Evolutionary conservation across 495 filamentous ascomycete genomes (phyloP), one percentile per base, ranked within the genome.

Genomic region (Cercophora sp.): DNA sequence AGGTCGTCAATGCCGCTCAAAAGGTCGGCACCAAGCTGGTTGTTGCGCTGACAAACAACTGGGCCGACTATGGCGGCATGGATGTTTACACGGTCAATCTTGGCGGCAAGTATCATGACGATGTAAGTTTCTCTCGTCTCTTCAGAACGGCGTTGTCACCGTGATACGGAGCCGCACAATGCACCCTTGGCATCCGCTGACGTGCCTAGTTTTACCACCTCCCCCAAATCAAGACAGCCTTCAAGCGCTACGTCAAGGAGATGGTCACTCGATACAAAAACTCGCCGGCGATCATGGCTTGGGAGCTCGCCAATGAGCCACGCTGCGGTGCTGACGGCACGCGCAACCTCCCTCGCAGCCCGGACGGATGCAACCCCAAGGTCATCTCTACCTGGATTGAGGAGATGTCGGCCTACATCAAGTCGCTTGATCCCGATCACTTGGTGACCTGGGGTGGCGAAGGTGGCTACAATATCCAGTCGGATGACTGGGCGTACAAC

Each of bases 1-100:
- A 81, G 49, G 84, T 85, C 4, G 81, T 87, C 29, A 59, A 72
- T n/a, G 70, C 78, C 2, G 85, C 84, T 1, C 73, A 77, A 54
- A 73, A 75, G 49, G 67, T 68, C 19, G 79, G 78, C 9, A 74
- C 84, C 48, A 84, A 86, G 64, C 68, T 86, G 15, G 73, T 86
- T n/a, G 62, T 75, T 11, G 64, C 73, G 23, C 61, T 76, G 43
- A 75, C 74, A 20, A 80, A 80, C 56, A 80, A 80, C 59, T 80
- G 77, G 77, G 64, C 66, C 22, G 77, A 78, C 39, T 80, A 79
- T 22, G 77, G 75, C n/a, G 75, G 63, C 18, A 75, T 75, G 70
- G 72, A 76, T 34, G 63, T 64, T 19, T 76, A 72, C 54, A 67
- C 65, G 0, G 56, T 64, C 35, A 64, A 68, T 37, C 61, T 73